Base-by-base conservation (phyloP, 176 grass and related monocot genomes). In the Oryza rufipogon region DNA sequence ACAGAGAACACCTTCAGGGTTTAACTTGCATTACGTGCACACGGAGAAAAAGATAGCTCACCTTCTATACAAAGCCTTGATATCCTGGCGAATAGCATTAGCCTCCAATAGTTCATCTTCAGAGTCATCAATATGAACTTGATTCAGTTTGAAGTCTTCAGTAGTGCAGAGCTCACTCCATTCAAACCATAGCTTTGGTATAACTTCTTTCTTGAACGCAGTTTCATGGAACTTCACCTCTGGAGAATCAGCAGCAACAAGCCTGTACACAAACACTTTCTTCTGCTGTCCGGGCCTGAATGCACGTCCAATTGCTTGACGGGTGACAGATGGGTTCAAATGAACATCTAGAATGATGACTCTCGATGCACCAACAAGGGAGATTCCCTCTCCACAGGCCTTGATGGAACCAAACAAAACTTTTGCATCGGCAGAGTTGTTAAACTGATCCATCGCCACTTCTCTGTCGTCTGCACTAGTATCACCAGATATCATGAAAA, bases 361-460 rank as follows among this genome's bases (percentile, higher is more conserved):
- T 64, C 96, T 96, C 3, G 93, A 96, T 79, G 96, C 96, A 4
- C 96, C 96, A 7, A 94, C 90, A 33, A 99, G 84, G 66, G 96
- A 96, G 66, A 99, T 99, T 32, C 96, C 96, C 84, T 99, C 93
- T 1, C 96, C 96, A 70, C 96, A 99, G n/a, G 96, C 96, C 87
- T 74, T 96, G 79, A 99, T 99, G 26, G 96, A 96, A 68, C 96
- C 96, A 38, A 99, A 94, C 72, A 99, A 58, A 68, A 99, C 96
- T 75, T 94, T 99, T 22, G 96, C 93, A 72, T 94, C 91, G 12
- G 83, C 26, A 22, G 96, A 99, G 64, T 82, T 94, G 71, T 99
- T 96, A 72, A 99, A 99, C 51, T 90, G 91, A 2, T 96, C 91
- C 81, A 88, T 92, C 7, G 88, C 75, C 71, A 83, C 22, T 82